Conservation (phyloP, 441 rosid species). For the Euphorbia schlechtendalii region DNA sequence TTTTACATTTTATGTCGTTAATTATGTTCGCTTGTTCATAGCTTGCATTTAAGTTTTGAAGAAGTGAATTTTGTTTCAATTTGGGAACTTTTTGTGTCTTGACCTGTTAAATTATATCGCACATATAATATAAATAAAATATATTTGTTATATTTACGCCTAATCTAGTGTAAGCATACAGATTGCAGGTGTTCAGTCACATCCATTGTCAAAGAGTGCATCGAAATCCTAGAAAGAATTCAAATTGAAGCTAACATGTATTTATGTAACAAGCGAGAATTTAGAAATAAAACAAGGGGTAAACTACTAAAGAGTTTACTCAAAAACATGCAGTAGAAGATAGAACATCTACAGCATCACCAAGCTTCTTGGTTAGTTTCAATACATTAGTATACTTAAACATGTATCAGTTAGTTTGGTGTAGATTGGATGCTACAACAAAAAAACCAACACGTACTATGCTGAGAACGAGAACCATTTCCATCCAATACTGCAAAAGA, state of each 20-base stretch:
- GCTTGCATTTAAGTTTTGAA: too few species aligned
- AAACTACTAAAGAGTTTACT: neutral
- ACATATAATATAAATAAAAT: too few species aligned
- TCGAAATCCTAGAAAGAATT: neutral
- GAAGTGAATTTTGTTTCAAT: too few species aligned
- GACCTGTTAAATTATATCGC: neutral
- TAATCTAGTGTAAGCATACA: neutral
- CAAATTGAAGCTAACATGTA: neutral
- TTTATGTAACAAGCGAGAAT: neutral
- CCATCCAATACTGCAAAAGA: conserved; percentile 20
- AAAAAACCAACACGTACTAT: neutral
- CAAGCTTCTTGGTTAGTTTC: conserved; percentile 13
- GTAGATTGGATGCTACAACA: neutral
- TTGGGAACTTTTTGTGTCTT: neutral
- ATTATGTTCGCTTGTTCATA: neutral
- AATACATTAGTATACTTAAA: conserved; percentile 4
- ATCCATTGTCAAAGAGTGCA: neutral
- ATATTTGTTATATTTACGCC: too few species aligned
- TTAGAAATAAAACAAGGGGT: too few species aligned
- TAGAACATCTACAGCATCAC: conserved; percentile 3
- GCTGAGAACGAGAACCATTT: conserved; percentile 7
- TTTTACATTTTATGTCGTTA: neutral
- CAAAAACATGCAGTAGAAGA: conserved; percentile 10
- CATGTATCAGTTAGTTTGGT: conserved; percentile 4
- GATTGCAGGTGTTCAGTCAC: too few species aligned